Conservation (phyloP, 2,329 filamentous ascomycete species). For the Colletotrichum sp. region DNA sequence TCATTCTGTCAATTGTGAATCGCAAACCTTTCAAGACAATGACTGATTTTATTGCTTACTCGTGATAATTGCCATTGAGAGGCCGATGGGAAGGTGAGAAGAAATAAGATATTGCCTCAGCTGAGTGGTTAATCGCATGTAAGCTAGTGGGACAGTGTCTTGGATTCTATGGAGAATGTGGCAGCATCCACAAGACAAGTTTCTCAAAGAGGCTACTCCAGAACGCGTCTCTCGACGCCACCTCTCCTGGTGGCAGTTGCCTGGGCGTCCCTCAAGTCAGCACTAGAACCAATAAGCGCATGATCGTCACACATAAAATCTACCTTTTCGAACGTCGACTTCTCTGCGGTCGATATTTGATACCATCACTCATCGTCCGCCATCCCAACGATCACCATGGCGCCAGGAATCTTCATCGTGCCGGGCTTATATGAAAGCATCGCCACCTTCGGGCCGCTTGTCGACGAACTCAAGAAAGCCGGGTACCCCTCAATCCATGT, state of each 20-base stretch:
- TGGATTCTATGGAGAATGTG: neutral
- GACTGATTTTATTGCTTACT: fast-evolving
- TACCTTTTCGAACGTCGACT: neutral
- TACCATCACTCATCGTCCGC: neutral
- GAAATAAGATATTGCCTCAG: neutral
- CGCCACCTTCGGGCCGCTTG: neutral
- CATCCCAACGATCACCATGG: neutral
- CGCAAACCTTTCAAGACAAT: neutral
- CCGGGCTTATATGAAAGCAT: neutral
- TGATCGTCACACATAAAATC: neutral
- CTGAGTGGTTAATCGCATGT: neutral
- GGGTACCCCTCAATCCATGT: neutral
- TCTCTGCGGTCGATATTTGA: neutral
- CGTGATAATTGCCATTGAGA: neutral
- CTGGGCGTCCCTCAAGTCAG: neutral
- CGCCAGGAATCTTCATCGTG: neutral
- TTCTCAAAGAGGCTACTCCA: neutral
- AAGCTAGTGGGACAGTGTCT: neutral
- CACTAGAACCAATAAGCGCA: neutral
- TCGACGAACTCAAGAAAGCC: neutral
- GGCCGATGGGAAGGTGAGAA: neutral
- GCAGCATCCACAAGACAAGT: neutral
- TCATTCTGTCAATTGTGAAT: neutral
- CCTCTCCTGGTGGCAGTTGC: neutral
- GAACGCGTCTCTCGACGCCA: neutral